Conservation (phyloP, 208 protist genomes). For the Trypanosoma theileri region DNA sequence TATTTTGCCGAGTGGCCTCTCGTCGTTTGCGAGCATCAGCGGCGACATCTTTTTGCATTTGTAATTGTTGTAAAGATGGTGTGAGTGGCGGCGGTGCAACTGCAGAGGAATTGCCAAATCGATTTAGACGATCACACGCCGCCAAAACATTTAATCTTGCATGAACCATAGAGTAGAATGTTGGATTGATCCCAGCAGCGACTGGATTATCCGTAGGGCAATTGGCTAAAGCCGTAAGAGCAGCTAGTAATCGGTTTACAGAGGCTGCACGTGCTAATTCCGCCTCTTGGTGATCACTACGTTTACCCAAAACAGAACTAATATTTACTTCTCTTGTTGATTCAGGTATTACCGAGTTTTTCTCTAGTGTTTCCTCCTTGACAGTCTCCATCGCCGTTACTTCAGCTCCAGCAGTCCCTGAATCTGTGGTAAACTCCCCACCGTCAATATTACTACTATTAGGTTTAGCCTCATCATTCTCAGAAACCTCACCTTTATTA, state of each 20-base stretch:
- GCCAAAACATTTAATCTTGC: conserved; percentile 77
- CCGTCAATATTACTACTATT: not conserved
- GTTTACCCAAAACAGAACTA: too few species aligned
- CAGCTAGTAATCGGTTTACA: conserved; percentile 17
- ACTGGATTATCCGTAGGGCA: conserved; percentile 15
- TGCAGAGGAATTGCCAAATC: conserved; percentile 37
- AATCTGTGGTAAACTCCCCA: not conserved
- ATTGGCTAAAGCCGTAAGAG: conserved; percentile 25
- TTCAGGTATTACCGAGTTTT: not conserved
- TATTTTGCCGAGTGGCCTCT: conserved; percentile 12
- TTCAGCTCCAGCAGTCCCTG: too few species aligned
- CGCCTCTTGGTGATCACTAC: not conserved
- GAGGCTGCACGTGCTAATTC: not conserved
- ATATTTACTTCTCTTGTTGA: too few species aligned
- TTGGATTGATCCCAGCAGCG: conserved; percentile 37
- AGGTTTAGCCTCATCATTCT: not conserved
- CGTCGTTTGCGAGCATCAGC: conserved; percentile 14
- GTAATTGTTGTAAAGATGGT: conserved; percentile 48
- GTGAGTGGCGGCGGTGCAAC: conserved; percentile 54
- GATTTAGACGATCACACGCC: conserved; percentile 58
- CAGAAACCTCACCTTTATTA: not conserved
- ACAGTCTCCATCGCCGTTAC: not conserved
- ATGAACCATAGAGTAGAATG: conserved; percentile 83
- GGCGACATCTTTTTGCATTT: conserved; percentile 29
- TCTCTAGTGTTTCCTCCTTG: conserved; percentile 7